Conservation (phyloP, 352 stramenopile species). For the Phytophthora nicotianae region DNA sequence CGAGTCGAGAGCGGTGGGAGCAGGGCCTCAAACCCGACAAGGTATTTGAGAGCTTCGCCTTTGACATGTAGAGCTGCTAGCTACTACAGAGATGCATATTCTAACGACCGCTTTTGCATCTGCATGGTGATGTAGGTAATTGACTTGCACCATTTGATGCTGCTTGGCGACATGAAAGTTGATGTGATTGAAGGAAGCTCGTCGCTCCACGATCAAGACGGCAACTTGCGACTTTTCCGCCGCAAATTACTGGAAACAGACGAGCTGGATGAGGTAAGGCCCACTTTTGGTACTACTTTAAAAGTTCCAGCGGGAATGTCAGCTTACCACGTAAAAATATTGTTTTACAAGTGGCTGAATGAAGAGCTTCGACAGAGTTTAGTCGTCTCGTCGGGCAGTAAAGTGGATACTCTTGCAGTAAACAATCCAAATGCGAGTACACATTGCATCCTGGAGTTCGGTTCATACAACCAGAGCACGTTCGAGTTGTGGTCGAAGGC, state of each 20-base stretch:
- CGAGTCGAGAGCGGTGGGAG: conserved; percentile 82
- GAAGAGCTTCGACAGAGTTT: conserved; percentile 67
- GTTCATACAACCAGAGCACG: conserved; percentile 77
- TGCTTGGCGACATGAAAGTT: conserved; percentile 88
- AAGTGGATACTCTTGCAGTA: conserved; percentile 48
- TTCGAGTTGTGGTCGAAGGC: conserved; percentile 89
- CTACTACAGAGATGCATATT: background rate
- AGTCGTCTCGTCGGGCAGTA: conserved; percentile 48
- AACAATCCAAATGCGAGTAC: conserved; percentile 67
- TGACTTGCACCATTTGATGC: conserved; percentile 68
- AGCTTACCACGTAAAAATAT: too few relatives aligned
- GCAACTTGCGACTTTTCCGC: conserved; percentile 61
- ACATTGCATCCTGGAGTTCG: conserved; percentile 78
- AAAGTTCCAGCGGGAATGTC: background rate
- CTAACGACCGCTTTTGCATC: background rate
- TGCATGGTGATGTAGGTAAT: conserved; percentile 52
- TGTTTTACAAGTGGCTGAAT: conserved; percentile 66
- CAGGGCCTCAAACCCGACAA: conserved; percentile 83
- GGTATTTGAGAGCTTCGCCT: conserved; percentile 29
- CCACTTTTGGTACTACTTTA: background rate
- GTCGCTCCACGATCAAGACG: conserved; percentile 30
- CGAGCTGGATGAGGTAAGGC: conserved; percentile 71
- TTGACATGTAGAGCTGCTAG: background rate
- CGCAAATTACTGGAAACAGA: conserved; percentile 81
- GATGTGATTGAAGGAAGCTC: conserved; percentile 50